These are phyloP conservation scores for Spergularia azorica DNA, from an alignment of 179 eudicot genomes.

Conservation along the genomic window DNA sequence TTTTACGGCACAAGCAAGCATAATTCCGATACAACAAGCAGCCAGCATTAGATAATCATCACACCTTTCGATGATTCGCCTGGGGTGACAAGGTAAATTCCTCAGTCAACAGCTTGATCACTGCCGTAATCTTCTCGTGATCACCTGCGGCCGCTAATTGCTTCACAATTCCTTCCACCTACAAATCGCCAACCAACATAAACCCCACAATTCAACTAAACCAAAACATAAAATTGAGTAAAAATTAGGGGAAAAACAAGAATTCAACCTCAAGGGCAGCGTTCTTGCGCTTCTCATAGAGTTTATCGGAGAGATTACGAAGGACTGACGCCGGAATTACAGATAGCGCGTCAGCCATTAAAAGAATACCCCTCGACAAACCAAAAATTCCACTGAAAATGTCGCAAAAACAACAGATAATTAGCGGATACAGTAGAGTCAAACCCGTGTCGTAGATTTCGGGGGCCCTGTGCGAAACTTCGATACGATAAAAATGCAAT, in stretches of 20 bases:
- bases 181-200: constrained; percentile 13
- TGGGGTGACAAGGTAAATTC: constrained; percentile 83
- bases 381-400: neutral
- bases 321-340: constrained; percentile 76
- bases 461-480: too few relatives aligned
- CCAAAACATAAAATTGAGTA: neutral
- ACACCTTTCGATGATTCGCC: constrained; percentile 90
- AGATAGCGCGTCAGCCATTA: constrained; percentile 72
- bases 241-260: neutral
- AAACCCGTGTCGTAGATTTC: too few relatives aligned
- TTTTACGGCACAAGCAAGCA: neutral
- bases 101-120: constrained; percentile 76
- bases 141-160: constrained; percentile 63
- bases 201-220: constrained; percentile 1
- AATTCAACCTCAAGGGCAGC: constrained; percentile 82
- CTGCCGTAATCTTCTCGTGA: constrained; percentile 82
- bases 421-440: too few relatives aligned
- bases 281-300: constrained; percentile 94
- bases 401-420: too few relatives aligned
- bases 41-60: neutral
- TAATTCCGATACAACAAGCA: neutral
- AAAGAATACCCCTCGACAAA: neutral
- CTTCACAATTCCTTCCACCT: constrained; percentile 98
- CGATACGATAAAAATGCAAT: too few relatives aligned
- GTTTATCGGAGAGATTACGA: constrained; percentile 88